Evolutionary conservation across 2,329 filamentous ascomycete genomes (phyloP).

Genomic region (Phialophora chinensis): DNA sequence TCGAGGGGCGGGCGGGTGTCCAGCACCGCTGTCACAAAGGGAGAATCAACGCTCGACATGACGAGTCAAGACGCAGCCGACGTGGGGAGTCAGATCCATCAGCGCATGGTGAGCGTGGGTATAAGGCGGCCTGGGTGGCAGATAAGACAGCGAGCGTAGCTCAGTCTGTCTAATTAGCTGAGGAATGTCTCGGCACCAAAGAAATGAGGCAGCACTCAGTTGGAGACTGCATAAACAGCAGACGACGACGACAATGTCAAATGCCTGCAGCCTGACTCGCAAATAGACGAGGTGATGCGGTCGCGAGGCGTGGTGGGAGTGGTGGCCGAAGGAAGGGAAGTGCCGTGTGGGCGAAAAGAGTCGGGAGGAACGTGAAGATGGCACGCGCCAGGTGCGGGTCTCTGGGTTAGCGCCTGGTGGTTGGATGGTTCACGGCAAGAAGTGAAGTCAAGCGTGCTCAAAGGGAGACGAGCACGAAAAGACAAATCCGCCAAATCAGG

Average conservation of each 20-base stretch:
- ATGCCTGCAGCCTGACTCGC: not conserved
- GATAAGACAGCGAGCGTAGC: constrained; percentile 9
- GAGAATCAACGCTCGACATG: constrained; percentile 35
- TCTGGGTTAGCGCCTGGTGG: constrained; percentile 21
- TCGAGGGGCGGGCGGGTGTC: constrained; percentile 20
- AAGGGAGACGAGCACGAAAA: constrained; percentile 4
- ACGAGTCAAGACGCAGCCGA: constrained; percentile 25
- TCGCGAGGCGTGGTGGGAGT: constrained; percentile 7
- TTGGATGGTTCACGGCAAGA: constrained; percentile 15
- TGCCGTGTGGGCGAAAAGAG: constrained; percentile 14
- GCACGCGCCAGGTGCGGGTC: constrained; percentile 24
- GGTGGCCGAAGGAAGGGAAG: constrained; percentile 5
- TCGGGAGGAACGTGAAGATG: constrained; percentile 16
- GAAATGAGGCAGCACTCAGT: not conserved
- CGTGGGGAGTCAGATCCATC: constrained; percentile 16
- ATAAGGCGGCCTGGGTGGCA: constrained; percentile 8
- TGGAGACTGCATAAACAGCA: constrained; percentile 8
- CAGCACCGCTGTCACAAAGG: constrained; percentile 25
- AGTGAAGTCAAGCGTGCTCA: not conserved
- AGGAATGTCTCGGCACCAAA: constrained; percentile 10
- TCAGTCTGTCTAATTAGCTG: constrained; percentile 14
- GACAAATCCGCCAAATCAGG: not conserved
- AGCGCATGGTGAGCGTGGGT: constrained; percentile 30
- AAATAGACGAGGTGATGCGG: not conserved
- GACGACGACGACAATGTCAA: not conserved